These are phyloP conservation scores for Aspergillus ellipticus DNA, from an alignment of 495 filamentous ascomycete species.

Conservation along the genomic window DNA sequence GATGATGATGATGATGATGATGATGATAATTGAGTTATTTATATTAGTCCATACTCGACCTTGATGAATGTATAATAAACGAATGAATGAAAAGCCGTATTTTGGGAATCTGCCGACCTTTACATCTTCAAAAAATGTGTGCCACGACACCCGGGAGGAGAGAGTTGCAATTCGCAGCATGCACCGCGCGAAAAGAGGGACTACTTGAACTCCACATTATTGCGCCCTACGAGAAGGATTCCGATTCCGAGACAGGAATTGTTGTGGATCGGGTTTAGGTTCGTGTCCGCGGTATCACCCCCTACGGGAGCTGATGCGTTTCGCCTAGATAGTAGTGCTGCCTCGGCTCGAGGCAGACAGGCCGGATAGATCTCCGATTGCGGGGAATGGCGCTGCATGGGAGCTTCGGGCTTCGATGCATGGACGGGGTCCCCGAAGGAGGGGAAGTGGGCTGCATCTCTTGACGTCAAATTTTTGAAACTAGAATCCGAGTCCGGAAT, in stretches of 20 bases:
- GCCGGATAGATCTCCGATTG: neutral
- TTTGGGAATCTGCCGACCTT: neutral
- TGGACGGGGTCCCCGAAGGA: neutral
- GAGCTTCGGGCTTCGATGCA: too few relatives aligned
- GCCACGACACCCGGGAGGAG: too few relatives aligned
- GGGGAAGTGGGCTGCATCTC: neutral
- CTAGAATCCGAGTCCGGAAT: neutral
- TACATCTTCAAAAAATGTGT: too few relatives aligned
- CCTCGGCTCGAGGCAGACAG: constrained; percentile 9
- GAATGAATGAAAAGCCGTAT: neutral
- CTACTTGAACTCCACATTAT: too few relatives aligned
- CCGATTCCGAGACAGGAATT: too few relatives aligned
- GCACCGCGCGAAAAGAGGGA: too few relatives aligned
- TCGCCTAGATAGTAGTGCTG: too few relatives aligned
- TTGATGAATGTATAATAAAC: neutral
- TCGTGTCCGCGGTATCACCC: too few relatives aligned
- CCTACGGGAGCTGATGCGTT: too few relatives aligned
- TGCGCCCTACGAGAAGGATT: too few relatives aligned
- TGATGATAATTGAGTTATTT: neutral
- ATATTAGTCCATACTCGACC: neutral
- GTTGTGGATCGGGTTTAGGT: neutral
- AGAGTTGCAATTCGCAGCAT: too few relatives aligned
- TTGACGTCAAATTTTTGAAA: neutral
- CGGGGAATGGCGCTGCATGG: neutral
- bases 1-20: neutral